Conservation (phyloP, 495 filamentous ascomycete species). For the Sabuloglossum arenarium region DNA sequence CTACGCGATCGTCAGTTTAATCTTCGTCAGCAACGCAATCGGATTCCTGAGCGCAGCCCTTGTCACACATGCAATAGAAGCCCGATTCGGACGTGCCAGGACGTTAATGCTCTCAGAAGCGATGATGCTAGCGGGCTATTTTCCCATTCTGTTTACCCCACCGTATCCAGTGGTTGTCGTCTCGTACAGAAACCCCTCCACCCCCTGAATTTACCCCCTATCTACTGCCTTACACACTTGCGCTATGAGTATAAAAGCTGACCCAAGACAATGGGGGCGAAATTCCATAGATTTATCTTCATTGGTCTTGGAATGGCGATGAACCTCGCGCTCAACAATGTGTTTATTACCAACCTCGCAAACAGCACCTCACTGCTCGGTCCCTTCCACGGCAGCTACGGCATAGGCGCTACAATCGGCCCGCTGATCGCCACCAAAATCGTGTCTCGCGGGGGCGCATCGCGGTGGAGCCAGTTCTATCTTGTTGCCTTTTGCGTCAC, state of each 20-base stretch:
- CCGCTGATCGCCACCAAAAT: slow-evolving; percentile 37
- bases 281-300: not conserved
- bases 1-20: slow-evolving; percentile 53
- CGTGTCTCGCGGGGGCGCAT: slow-evolving; percentile 21
- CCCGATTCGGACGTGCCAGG: slow-evolving; percentile 38
- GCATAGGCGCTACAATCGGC: slow-evolving; percentile 32
- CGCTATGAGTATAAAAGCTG: too few relatives aligned
- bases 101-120: slow-evolving; percentile 33
- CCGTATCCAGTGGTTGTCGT: slow-evolving; percentile 47
- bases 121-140: slow-evolving; percentile 30
- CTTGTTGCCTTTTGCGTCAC: slow-evolving; percentile 38
- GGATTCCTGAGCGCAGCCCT: slow-evolving; percentile 59
- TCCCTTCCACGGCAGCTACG: slow-evolving; percentile 35
- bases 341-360: slow-evolving; percentile 37
- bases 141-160: slow-evolving; percentile 40
- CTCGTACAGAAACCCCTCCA: not conserved
- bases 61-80: slow-evolving; percentile 32
- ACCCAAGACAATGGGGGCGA: not conserved
- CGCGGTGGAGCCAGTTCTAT: slow-evolving; percentile 27
- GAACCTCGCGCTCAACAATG: slow-evolving; percentile 20
- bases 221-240: not conserved
- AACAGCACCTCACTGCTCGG: slow-evolving; percentile 38
- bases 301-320: slow-evolving; percentile 3
- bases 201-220: not conserved
- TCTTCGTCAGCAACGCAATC: slow-evolving; percentile 59